Conservation (phyloP, 2,329 filamentous ascomycete genomes). For the Mycosphaerelloides madeirae region DNA sequence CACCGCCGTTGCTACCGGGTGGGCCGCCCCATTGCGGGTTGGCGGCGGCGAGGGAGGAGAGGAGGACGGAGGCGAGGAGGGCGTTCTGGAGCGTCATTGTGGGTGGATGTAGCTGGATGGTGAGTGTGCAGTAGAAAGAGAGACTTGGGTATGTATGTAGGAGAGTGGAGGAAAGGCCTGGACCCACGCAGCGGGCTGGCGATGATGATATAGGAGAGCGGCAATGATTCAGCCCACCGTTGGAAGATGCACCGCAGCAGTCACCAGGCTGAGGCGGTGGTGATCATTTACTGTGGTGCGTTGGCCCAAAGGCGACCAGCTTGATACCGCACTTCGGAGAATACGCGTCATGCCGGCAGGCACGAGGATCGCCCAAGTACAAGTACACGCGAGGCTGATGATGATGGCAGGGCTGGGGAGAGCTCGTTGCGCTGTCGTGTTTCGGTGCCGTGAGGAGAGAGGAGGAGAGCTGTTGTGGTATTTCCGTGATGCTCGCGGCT, state of each 20-base stretch:
- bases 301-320: neutral
- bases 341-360: slow-evolving; percentile 22
- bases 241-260: neutral
- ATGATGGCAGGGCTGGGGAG: too few relatives aligned
- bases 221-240: neutral
- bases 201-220: neutral
- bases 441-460: too few relatives aligned
- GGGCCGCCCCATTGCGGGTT: slow-evolving; percentile 9
- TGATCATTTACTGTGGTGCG: neutral
- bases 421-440: too few relatives aligned
- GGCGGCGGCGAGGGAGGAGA: slow-evolving; percentile 15
- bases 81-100: slow-evolving; percentile 11
- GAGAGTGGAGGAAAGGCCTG: neutral
- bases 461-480: too few relatives aligned
- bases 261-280: neutral
- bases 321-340: slow-evolving; percentile 9
- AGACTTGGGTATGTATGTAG: neutral
- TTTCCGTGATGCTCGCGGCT: too few relatives aligned
- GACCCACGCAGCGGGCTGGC: neutral
- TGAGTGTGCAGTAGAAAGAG: neutral
- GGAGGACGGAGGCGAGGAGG: slow-evolving; percentile 10
- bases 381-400: too few relatives aligned
- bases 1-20: slow-evolving; percentile 5
- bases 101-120: neutral
- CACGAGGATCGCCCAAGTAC: too few relatives aligned